Evolutionary conservation across 108 stramenopile species (phyloP).

Genomic region (Cyclostephanos invisitatus): DNA sequence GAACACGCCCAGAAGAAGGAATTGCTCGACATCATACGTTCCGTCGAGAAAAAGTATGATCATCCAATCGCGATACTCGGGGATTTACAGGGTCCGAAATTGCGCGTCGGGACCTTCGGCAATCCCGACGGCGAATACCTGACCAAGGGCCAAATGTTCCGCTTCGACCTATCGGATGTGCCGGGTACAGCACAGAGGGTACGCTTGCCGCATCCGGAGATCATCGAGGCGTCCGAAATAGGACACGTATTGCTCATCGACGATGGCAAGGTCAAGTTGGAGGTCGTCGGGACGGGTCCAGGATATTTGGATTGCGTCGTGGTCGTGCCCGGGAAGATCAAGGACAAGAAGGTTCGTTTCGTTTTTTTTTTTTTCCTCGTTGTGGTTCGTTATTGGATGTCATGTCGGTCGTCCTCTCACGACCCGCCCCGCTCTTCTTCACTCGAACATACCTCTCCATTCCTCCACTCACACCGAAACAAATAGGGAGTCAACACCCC

Average conservation of each 20-base stretch:
- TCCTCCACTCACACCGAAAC: neutral
- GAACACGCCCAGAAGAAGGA: constrained; percentile 94
- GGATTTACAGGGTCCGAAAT: constrained; percentile 95
- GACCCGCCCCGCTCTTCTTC: no score
- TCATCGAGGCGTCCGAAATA: constrained; percentile 82
- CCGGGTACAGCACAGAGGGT: constrained; percentile 88
- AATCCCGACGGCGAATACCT: constrained; percentile 73
- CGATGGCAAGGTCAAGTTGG: constrained; percentile 94
- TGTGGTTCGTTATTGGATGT: neutral
- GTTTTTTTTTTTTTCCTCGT: neutral
- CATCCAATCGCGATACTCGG: constrained; percentile 95
- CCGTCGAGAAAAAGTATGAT: constrained; percentile 88
- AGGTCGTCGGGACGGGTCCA: constrained; percentile 77
- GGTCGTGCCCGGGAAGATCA: constrained; percentile 87
- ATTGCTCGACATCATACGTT: constrained; percentile 76
- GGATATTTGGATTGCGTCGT: constrained; percentile 86
- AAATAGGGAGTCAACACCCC: constrained; percentile 90
- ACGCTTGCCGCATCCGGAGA: constrained; percentile 93
- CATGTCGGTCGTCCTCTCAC: no score
- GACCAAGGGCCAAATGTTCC: constrained; percentile 80
- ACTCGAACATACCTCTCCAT: neutral
- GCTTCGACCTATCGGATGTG: constrained; percentile 84
- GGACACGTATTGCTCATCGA: constrained; percentile 92
- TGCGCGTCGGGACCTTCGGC: constrained; percentile 89
- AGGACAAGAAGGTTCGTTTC: constrained; percentile 66